Percentiles rank a stretch among this genome's conserved stretches.
Evolutionary conservation across 2,329 filamentous ascomycete species (phyloP).

Genomic region (Paracamarosporium sp.): DNA sequence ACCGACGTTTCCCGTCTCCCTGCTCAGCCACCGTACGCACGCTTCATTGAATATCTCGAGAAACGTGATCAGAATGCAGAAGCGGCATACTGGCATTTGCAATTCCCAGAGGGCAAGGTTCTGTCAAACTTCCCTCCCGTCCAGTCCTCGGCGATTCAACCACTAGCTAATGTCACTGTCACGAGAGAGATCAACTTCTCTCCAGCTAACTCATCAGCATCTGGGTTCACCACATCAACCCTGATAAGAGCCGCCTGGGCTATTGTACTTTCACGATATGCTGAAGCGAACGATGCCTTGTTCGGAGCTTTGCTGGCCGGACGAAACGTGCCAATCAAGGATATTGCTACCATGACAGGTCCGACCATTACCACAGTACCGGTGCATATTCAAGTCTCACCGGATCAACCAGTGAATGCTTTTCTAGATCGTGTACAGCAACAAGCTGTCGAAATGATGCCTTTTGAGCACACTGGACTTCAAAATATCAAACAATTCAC

Average conservation of each 20-base stretch:
- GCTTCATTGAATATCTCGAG: conserved; percentile 4
- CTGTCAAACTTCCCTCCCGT: conserved; percentile 5
- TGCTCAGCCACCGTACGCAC: not conserved
- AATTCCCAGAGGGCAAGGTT: not conserved
- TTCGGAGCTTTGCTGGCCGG: conserved; percentile 17
- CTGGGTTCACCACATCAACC: conserved; percentile 4
- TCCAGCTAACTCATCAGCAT: not conserved
- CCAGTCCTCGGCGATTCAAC: not conserved
- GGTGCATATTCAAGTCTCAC: conserved; percentile 54
- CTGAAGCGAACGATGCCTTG: conserved; percentile 12
- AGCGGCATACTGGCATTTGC: not conserved
- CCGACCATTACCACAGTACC: conserved; percentile 63
- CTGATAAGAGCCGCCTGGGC: conserved; percentile 13
- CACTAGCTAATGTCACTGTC: not conserved
- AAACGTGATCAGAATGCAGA: not conserved
- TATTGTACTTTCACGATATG: conserved; percentile 9
- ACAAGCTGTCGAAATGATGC: conserved; percentile 52
- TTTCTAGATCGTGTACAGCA: conserved; percentile 63
- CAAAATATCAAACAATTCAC: conserved; percentile 53
- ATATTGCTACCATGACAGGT: conserved; percentile 41
- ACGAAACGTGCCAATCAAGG: conserved; percentile 16
- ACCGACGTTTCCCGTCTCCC: not conserved
- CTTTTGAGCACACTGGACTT: conserved; percentile 66
- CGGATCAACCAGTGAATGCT: conserved; percentile 20
- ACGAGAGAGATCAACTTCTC: not conserved